Evolutionary conservation across 2,329 filamentous ascomycete genomes (phyloP).

Genomic region (Sclerotinia nivalis): DNA sequence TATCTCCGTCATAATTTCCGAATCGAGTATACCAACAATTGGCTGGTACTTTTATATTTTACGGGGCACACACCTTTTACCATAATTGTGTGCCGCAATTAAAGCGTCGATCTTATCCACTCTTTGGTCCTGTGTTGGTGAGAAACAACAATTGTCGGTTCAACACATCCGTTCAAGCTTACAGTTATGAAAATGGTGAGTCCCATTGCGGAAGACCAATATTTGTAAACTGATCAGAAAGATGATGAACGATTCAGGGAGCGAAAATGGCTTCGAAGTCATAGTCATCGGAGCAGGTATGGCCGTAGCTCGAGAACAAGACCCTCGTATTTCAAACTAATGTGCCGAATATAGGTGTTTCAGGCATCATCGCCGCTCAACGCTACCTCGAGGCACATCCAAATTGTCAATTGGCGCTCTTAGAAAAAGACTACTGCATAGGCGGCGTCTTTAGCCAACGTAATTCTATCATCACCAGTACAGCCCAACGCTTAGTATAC

Average conservation of each 20-base stretch:
- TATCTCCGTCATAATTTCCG: no score
- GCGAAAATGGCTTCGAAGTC: not conserved
- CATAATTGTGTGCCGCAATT: no score
- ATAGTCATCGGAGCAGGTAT: conserved; percentile 17
- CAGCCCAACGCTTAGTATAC: not conserved
- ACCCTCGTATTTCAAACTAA: not conserved
- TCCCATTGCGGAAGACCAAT: no score
- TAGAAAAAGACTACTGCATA: conserved; percentile 25
- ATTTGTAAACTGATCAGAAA: no score
- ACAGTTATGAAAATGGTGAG: no score
- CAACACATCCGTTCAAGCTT: no score
- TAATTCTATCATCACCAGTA: not conserved
- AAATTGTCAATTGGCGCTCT: conserved; percentile 20
- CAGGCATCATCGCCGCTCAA: conserved; percentile 28
- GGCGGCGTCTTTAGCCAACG: conserved; percentile 3
- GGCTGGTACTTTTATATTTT: no score
- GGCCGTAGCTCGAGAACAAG: not conserved
- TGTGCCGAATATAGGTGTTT: conserved; percentile 17
- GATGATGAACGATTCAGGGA: not conserved
- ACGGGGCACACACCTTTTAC: no score
- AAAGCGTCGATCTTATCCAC: no score
- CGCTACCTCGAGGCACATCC: conserved; percentile 29
- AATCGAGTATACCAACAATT: no score
- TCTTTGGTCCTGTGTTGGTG: no score
- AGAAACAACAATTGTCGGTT: no score